phyloP scores from a whole-genome alignment of 306 rosid genomes.

The Datisca glomerata region DNA sequence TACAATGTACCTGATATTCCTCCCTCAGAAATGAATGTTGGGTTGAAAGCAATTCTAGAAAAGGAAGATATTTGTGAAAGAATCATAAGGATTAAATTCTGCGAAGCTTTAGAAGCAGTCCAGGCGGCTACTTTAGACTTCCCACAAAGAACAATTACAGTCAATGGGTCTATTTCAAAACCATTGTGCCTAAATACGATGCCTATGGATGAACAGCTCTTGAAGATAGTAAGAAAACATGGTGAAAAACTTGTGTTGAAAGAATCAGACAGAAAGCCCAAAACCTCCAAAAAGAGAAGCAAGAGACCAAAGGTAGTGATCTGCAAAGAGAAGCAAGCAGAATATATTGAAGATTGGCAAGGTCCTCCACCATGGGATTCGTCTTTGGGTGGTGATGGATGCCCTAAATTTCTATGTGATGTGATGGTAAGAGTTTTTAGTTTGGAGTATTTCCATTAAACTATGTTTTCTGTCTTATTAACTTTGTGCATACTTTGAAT shows the following conservation, averaged over 20 bases:
- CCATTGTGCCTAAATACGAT: conserved; percentile 24
- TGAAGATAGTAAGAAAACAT: conserved; percentile 42
- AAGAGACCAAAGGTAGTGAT: conserved; percentile 33
- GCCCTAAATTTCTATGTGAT: conserved; percentile 79
- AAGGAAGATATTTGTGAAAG: conserved; percentile 27
- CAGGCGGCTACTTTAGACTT: conserved; percentile 42
- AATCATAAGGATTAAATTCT: conserved; percentile 33
- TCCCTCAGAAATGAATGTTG: conserved; percentile 24
- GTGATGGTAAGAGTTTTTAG: conserved; percentile 57
- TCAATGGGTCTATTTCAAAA: conserved; percentile 23
- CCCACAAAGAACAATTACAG: conserved; percentile 23
- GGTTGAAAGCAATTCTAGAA: conserved; percentile 61
- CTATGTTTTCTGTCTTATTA: conserved; percentile 8
- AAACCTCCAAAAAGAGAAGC: conserved; percentile 38
- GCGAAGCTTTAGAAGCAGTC: conserved; percentile 49
- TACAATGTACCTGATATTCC: conserved; percentile 12
- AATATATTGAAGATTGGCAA: conserved; percentile 44
- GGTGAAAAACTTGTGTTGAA: conserved; percentile 52
- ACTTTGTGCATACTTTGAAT: neutral
- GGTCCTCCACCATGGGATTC: conserved; percentile 71
- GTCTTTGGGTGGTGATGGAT: conserved; percentile 60
- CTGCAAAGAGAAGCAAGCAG: conserved; percentile 29
- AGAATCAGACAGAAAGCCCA: conserved; percentile 59
- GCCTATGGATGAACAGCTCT: conserved; percentile 56
- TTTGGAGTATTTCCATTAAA: conserved; percentile 2